phyloP scores from a whole-genome alignment of 1,284 basidiomycete genomes.

The Ganoderma multipileum region DNA sequence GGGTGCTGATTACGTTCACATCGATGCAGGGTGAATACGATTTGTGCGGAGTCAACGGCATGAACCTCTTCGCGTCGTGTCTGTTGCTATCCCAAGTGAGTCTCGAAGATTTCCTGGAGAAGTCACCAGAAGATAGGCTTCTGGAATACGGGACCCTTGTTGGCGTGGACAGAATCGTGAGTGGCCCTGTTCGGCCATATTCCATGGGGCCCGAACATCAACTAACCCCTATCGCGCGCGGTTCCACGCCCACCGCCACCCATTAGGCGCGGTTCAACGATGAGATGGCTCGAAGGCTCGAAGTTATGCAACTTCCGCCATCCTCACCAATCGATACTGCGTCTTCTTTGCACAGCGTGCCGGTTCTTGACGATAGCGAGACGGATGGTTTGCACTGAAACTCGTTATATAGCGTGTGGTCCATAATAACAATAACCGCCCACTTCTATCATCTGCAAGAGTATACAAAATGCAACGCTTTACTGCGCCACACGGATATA shows the following conservation, averaged over 20 bases:
- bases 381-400: not conserved
- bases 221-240: not conserved
- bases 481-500: not conserved
- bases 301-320: constrained; percentile 41
- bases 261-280: constrained; percentile 46
- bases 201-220: not conserved
- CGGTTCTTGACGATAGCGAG: constrained; percentile 23
- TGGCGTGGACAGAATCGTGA: constrained; percentile 61
- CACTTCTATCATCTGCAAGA: not conserved
- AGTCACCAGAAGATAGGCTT: constrained; percentile 54
- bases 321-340: constrained; percentile 29
- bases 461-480: not conserved
- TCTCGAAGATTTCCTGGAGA: constrained; percentile 61
- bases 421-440: not conserved
- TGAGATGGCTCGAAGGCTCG: constrained; percentile 46
- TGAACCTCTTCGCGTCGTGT: constrained; percentile 72
- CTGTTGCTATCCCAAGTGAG: constrained; percentile 63
- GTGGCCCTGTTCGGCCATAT: constrained; percentile 33
- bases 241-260: not conserved
- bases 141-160: constrained; percentile 54
- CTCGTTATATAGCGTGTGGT: not conserved
- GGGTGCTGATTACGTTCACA: not conserved
- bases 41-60: constrained; percentile 57
- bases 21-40: constrained; percentile 59
- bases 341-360: constrained; percentile 25